Conservation (phyloP, 1,284 basidiomycete genomes). For the Apiotrichum mycotoxinovorans region DNA sequence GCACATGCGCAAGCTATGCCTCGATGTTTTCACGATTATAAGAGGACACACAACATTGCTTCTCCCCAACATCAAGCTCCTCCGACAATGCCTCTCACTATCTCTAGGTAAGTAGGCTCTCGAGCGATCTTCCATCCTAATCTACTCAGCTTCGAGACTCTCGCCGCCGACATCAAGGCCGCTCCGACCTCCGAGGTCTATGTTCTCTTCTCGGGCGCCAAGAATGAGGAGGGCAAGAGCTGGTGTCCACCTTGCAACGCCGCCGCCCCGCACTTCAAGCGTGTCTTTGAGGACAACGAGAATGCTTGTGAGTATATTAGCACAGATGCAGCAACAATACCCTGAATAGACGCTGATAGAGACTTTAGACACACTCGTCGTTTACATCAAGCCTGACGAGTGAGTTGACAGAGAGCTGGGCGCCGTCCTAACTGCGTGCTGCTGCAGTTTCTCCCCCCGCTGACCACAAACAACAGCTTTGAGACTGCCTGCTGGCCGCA, state of each 20-base stretch:
- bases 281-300: slow-evolving; percentile 1
- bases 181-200: background rate
- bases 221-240: slow-evolving; percentile 2
- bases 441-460: background rate
- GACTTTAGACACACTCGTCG: background rate
- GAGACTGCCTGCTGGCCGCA: background rate
- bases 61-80: too few relatives aligned
- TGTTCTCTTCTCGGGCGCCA: slow-evolving; percentile 7
- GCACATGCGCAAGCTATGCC: too few relatives aligned
- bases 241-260: slow-evolving; percentile 4
- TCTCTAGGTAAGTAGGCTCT: background rate
- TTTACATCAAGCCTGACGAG: slow-evolving; percentile 1
- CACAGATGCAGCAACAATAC: background rate
- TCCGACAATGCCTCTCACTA: background rate
- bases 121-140: background rate
- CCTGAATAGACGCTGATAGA: too few relatives aligned
- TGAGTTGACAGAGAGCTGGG: too few relatives aligned
- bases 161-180: slow-evolving; percentile 6
- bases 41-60: too few relatives aligned
- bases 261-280: slow-evolving; percentile 1
- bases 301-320: background rate
- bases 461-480: background rate
- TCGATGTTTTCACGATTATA: too few relatives aligned
- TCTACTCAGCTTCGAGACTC: background rate
- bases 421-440: too few relatives aligned